These are phyloP conservation scores for Xylariaceae sp. DNA, from an alignment of 2,329 filamentous ascomycete genomes.

Conservation along the genomic window DNA sequence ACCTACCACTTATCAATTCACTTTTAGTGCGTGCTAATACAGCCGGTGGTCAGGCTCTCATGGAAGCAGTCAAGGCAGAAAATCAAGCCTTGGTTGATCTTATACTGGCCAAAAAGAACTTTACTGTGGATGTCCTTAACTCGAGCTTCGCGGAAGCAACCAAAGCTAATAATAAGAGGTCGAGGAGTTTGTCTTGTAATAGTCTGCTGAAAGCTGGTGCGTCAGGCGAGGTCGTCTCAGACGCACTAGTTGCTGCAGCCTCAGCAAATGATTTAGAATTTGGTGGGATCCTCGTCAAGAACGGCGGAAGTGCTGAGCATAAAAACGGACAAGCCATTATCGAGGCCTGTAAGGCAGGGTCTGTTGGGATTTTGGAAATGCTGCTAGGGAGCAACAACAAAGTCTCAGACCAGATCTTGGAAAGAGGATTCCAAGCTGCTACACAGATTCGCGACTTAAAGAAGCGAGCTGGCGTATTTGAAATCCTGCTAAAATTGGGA, in stretches of 20 bases:
- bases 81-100: conserved; percentile 45
- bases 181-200: conserved; percentile 43
- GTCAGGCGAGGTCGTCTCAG: conserved; percentile 43
- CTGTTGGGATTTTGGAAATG: conserved; percentile 48
- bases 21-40: conserved; percentile 48
- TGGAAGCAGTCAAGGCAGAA: conserved; percentile 44
- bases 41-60: conserved; percentile 48
- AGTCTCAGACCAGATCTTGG: conserved; percentile 42
- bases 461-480: conserved; percentile 48
- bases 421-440: conserved; percentile 54
- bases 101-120: conserved; percentile 41
- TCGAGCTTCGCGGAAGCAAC: conserved; percentile 43
- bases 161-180: conserved; percentile 38
- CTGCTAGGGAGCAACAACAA: conserved; percentile 43
- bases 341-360: conserved; percentile 52
- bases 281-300: conserved; percentile 48
- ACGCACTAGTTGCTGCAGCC: conserved; percentile 50
- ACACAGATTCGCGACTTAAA: conserved; percentile 51
- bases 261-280: conserved; percentile 52
- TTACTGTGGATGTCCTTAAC: conserved; percentile 40
- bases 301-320: conserved; percentile 51
- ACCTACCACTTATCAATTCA: conserved; percentile 46
- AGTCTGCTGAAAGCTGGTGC: conserved; percentile 47
- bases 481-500: conserved; percentile 48
- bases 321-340: conserved; percentile 53